A percentile compares a stretch with the other conserved stretches of the same genome.
These are phyloP conservation scores for Candida nemodendra DNA, from an alignment of 805 yeast genomes.

Conservation along the genomic window DNA sequence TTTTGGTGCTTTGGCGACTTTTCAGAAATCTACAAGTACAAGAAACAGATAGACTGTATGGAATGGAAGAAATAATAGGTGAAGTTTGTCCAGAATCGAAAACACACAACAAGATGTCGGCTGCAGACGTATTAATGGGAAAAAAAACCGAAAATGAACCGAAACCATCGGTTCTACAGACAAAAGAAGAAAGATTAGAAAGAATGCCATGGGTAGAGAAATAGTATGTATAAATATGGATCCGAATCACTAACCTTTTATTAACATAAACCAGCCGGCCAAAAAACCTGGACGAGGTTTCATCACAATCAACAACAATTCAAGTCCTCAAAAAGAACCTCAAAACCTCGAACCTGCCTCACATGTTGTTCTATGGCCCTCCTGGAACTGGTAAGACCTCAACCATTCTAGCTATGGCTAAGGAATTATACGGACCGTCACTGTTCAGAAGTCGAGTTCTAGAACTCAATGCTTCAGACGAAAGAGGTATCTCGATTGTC, in stretches of 20 bases:
- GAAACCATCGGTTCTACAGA: slow-evolving; percentile 17
- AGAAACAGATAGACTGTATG: slow-evolving; percentile 4
- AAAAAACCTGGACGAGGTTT: slow-evolving; percentile 75
- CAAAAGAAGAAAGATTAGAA: slow-evolving; percentile 38
- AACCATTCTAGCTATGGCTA: slow-evolving; percentile 79
- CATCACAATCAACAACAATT: slow-evolving; percentile 91
- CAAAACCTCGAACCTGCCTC: slow-evolving; percentile 81
- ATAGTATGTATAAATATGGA: slow-evolving; percentile 43
- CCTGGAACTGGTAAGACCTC: slow-evolving; percentile 95
- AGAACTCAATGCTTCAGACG: slow-evolving; percentile 88
- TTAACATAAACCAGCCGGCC: slow-evolving; percentile 62
- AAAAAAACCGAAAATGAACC: slow-evolving; percentile 8
- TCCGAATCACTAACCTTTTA: neutral
- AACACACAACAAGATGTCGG: slow-evolving; percentile 12
- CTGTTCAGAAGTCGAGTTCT: slow-evolving; percentile 68
- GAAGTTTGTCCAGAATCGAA: neutral
- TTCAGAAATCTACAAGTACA: no score
- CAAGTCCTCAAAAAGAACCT: slow-evolving; percentile 77
- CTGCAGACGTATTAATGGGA: slow-evolving; percentile 20
- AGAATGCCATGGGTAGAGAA: slow-evolving; percentile 92
- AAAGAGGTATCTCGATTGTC: slow-evolving; percentile 85
- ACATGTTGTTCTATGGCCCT: slow-evolving; percentile 89
- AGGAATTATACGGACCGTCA: slow-evolving; percentile 72
- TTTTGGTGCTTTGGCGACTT: no score
- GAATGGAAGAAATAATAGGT: neutral